Conservation (phyloP, 148 eudicot species). For the Vaccinium vitisidaea region DNA sequence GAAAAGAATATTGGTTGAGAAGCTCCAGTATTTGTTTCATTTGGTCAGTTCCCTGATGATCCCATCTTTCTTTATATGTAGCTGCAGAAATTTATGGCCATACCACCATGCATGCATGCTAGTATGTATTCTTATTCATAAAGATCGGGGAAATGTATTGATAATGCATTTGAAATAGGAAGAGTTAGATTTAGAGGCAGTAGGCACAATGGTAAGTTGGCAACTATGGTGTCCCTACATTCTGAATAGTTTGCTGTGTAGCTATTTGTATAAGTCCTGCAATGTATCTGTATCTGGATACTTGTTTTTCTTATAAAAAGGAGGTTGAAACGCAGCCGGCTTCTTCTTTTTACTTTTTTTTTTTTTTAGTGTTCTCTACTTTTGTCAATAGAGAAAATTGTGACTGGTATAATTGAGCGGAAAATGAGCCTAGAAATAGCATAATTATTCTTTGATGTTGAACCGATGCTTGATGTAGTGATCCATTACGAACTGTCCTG, state of each 20-base stretch:
- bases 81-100: background rate
- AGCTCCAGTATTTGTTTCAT: background rate
- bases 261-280: background rate
- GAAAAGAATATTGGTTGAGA: background rate
- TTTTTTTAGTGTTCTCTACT: background rate
- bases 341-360: background rate
- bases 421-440: too few relatives aligned
- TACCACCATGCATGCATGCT: background rate
- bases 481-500: too few relatives aligned
- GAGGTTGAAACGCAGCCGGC: too few relatives aligned
- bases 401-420: too few relatives aligned
- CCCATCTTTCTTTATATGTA: background rate
- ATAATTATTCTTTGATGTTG: too few relatives aligned
- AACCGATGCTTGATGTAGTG: too few relatives aligned
- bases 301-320: too few relatives aligned
- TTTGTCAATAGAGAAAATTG: background rate
- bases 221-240: background rate
- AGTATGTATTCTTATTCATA: background rate
- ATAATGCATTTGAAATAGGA: background rate
- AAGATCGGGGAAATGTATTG: background rate
- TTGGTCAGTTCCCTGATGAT: background rate
- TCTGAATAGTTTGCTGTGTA: background rate
- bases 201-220: background rate
- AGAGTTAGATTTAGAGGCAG: background rate
- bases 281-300: background rate